Evolutionary conservation across 495 filamentous ascomycete genomes (phyloP).

Genomic region (Cercophora scortea): DNA sequence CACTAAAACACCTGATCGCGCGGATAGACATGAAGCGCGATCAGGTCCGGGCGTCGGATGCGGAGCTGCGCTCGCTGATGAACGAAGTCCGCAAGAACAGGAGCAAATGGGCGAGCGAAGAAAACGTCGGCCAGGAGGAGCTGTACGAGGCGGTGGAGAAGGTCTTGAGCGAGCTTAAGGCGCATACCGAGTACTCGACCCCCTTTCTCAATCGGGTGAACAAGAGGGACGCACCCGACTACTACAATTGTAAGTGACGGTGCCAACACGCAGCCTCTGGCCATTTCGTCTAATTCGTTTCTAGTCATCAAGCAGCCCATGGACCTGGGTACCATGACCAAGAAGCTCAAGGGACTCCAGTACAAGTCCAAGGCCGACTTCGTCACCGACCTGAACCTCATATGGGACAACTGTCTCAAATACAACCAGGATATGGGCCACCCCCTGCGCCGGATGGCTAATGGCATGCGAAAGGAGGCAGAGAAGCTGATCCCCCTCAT

Average conservation of each 20-base stretch:
- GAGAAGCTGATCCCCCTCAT: conserved; percentile 93
- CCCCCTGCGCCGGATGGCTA: conserved; percentile 83
- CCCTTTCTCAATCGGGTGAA: conserved; percentile 90
- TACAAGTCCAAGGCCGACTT: conserved; percentile 97
- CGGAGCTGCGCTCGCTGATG: conserved; percentile 84
- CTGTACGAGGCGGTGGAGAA: conserved; percentile 95
- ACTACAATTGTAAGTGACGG: conserved; percentile 64
- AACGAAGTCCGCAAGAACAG: conserved; percentile 95
- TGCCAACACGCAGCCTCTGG: background rate
- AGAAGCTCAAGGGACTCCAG: conserved; percentile 79
- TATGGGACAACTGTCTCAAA: conserved; percentile 92
- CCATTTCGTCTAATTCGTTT: conserved; percentile 13
- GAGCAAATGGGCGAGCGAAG: conserved; percentile 98
- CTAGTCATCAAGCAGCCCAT: conserved; percentile 94
- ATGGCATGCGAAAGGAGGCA: conserved; percentile 93
- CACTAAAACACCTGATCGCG: conserved; percentile 91
- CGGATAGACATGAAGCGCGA: conserved; percentile 88
- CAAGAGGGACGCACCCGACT: conserved; percentile 94
- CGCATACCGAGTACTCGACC: conserved; percentile 90
- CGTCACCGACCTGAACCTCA: conserved; percentile 83
- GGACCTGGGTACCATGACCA: conserved; percentile 97
- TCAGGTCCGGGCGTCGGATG: conserved; percentile 81
- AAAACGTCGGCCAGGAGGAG: conserved; percentile 94
- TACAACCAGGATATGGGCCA: conserved; percentile 91
- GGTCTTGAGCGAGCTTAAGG: conserved; percentile 91